Base-by-base conservation (phyloP, 2,329 filamentous ascomycete genomes). In the Fusarium sp. region DNA sequence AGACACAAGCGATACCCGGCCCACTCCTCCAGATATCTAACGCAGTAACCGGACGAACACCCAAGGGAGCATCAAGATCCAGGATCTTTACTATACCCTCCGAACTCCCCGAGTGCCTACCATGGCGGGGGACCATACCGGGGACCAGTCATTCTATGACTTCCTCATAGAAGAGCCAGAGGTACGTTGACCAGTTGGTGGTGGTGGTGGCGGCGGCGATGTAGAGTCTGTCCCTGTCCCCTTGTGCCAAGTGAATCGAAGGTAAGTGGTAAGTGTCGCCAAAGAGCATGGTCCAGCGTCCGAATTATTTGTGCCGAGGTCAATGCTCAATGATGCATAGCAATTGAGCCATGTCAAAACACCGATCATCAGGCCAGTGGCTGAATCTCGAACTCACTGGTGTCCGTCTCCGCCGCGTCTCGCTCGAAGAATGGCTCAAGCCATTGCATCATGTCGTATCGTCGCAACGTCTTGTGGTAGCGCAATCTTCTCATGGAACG, bases 121-220 rank as follows among this genome's bases (percentile, higher is more conserved):
- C 47, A 71, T 71, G 69, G 63, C 67, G 52, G 67, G 58, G 41
- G 67, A 67, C 26, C 63, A 65, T 19, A 50, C 43, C 19, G 65
- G 53, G 50, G 69, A 71, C 41, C 63, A 66, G 65, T 69, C 69
- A 58, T 70, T 71, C 54, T 71, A 71, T 67, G 69, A 71, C 63
- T 71, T 71, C 60, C 58, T 71, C 67, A 70, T 71, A 55, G 69
- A 71, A 40, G 69, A 71, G 13, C 60, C 65, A 31, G 67, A 71
- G 69, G 69, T 71, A 70, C 50, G 69, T 69, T 32, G 29, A 35
- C 25, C 42, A 31, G 29, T 29, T 49, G 31, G 34, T 12, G 34
- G 31, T 32, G 11, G 31, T 38, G 40, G 28, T 12, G 34, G 31
- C 13, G 11, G 31, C 9, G 34, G 34, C n/a, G 19, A 28, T 26